Conservation (phyloP, 2,329 filamentous ascomycete genomes). For the Colletotrichum gloeosporioides region DNA sequence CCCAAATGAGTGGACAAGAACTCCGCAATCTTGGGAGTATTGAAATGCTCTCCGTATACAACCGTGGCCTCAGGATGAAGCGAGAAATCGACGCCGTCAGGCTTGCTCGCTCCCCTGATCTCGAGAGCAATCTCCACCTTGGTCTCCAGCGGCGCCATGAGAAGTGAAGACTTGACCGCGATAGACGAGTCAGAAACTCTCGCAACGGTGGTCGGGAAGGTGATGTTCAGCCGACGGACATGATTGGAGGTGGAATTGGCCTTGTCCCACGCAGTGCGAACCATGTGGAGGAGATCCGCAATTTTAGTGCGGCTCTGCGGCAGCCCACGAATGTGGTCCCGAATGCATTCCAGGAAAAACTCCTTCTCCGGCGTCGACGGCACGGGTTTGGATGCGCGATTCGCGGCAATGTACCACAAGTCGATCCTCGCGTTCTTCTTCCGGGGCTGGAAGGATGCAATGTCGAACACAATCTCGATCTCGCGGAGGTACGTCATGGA, state of each 20-base stretch:
- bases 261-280: slow-evolving; percentile 70
- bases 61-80: slow-evolving; percentile 64
- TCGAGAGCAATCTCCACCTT: slow-evolving; percentile 70
- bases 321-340: slow-evolving; percentile 69
- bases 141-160: slow-evolving; percentile 70
- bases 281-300: slow-evolving; percentile 60
- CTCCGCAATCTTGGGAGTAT: slow-evolving; percentile 76
- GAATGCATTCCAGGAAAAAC: slow-evolving; percentile 77
- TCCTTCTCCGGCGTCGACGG: slow-evolving; percentile 70
- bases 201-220: slow-evolving; percentile 67
- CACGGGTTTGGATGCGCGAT: slow-evolving; percentile 55
- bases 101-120: slow-evolving; percentile 51
- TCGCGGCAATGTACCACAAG: slow-evolving; percentile 71
- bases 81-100: slow-evolving; percentile 58
- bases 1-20: slow-evolving; percentile 66
- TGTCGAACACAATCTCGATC: slow-evolving; percentile 76
- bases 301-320: slow-evolving; percentile 63
- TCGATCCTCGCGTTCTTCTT: slow-evolving; percentile 64
- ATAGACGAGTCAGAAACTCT: slow-evolving; percentile 71
- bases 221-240: slow-evolving; percentile 65
- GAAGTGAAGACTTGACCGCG: slow-evolving; percentile 63
- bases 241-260: slow-evolving; percentile 65
- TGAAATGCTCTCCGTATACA: slow-evolving; percentile 80
- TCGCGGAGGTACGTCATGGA: slow-evolving; percentile 77
- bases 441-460: slow-evolving; percentile 60